A percentile compares a stretch with the other conserved stretches of the same genome.
These are phyloP conservation scores for Conoideocrella luteorostrata DNA, from an alignment of 2,329 filamentous ascomycete species.

Conservation along the genomic window DNA sequence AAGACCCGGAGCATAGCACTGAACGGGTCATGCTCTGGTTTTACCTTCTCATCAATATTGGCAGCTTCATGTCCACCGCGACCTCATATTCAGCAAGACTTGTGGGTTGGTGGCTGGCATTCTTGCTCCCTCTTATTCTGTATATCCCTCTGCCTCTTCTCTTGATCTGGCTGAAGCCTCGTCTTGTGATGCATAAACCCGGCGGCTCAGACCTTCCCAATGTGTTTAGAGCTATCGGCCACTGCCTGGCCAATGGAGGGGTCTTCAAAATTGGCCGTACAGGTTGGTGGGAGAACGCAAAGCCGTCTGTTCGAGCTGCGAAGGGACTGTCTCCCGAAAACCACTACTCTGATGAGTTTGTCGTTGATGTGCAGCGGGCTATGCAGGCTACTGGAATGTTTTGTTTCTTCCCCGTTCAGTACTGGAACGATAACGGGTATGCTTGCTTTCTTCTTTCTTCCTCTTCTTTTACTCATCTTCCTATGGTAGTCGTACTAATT, in stretches of 20 bases:
- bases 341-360: conserved; percentile 56
- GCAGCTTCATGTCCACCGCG: conserved; percentile 44
- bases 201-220: conserved; percentile 60
- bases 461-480: no score
- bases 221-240: conserved; percentile 47
- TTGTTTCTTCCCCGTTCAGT: conserved; percentile 34
- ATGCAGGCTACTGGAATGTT: conserved; percentile 35
- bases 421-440: conserved; percentile 31
- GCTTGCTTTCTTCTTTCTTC: neutral
- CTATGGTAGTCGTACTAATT: neutral
- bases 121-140: conserved; percentile 40
- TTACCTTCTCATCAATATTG: conserved; percentile 49
- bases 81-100: conserved; percentile 48
- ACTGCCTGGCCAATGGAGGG: conserved; percentile 46
- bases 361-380: conserved; percentile 56
- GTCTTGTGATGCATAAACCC: conserved; percentile 50
- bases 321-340: conserved; percentile 43
- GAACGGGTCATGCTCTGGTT: conserved; percentile 63
- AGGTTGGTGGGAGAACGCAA: conserved; percentile 53
- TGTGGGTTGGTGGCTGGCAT: conserved; percentile 43
- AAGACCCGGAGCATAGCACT: conserved; percentile 60
- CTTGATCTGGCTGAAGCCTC: conserved; percentile 49
- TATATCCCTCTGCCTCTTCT: conserved; percentile 55
- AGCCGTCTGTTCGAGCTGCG: conserved; percentile 43
- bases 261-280: conserved; percentile 46